Percentiles rank a stretch among this genome's conserved stretches.
Evolutionary conservation across 768 basidiomycete species (phyloP).

Genomic region (Suillus alpinus): DNA sequence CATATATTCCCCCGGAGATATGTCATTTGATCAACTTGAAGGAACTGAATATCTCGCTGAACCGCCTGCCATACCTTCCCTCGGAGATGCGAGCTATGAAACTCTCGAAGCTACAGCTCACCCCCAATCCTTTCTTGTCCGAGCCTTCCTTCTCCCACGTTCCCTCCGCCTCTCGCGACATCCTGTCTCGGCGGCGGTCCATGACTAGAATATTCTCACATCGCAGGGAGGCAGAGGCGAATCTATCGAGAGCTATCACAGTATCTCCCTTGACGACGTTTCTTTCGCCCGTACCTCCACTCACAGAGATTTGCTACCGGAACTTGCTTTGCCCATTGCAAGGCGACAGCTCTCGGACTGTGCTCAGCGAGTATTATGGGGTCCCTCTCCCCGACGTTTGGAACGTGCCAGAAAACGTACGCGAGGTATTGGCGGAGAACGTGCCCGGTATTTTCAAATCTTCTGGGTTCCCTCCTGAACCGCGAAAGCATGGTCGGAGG

Average conservation of each 20-base stretch:
- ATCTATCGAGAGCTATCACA: conserved; percentile 7
- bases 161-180: conserved; percentile 9
- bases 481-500: conserved; percentile 14
- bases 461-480: background rate
- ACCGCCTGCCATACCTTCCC: conserved; percentile 58
- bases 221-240: conserved; percentile 5
- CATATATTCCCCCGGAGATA: conserved; percentile 62
- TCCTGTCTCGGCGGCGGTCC: conserved; percentile 12
- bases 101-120: conserved; percentile 44
- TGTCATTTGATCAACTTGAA: conserved; percentile 47
- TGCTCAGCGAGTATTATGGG: conserved; percentile 24
- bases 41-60: conserved; percentile 61
- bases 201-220: conserved; percentile 10
- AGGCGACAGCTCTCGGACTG: conserved; percentile 5
- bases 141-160: conserved; percentile 24
- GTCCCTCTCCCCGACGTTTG: conserved; percentile 31
- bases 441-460: conserved; percentile 25
- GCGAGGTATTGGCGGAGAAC: conserved; percentile 24
- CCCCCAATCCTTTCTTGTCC: conserved; percentile 59
- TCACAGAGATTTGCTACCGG: conserved; percentile 39
- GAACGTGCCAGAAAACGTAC: conserved; percentile 23
- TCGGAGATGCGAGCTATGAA: conserved; percentile 61
- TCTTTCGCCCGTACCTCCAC: conserved; percentile 23
- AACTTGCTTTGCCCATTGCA: conserved; percentile 30
- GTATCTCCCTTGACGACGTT: conserved; percentile 19